Evolutionary conservation across 139 green algal species (phyloP), one percentile per base, ranked within the genome.

Genomic region (Chlorella sp.): DNA sequence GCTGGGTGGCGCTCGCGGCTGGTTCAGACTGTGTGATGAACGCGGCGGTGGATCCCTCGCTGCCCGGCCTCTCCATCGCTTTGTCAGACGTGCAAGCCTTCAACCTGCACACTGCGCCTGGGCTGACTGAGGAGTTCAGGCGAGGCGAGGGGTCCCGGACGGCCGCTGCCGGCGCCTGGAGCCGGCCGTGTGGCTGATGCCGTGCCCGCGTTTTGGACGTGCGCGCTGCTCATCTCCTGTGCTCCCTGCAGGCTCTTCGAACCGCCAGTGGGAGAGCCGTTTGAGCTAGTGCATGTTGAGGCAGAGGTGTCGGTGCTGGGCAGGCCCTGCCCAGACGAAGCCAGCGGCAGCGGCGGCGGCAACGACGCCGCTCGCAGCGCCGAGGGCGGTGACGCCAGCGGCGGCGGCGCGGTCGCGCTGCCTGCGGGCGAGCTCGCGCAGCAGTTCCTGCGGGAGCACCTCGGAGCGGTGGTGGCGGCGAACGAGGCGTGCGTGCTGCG

Each of bases 281-380:
- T 88, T 56, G 72, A 79, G 33, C 72, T 88, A 33, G 48, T 40
- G 2, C 81, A 89, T 12, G 8, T 87, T 23, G 84, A 86, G 29
- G 55, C 27, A 14, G 84, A 89, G 38, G 84, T 88, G 27, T 45
- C 73, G 45, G 71, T 85, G 50, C 61, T 88, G 55, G 61, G 60
- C 3, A 45, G 31, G 35, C 33, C 31, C 14, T 27, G 53, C 21
- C 31, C 19, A 25, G 17, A 33, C 53, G 21, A 3, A 61, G 8
- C 4, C 19, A 5, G 53, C 25, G 53, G 27, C 53, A 31, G 53
- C 23, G 2, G 21, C 2, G 23, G 25, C 6, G 53, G 21, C 53
- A 61, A n/a, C n/a, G n/a, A n/a, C n/a, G n/a, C n/a, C n/a, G n/a
- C 11, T 3, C 17, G 56, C 2, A 2, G 29, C 56, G 56, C 5